Evolutionary conservation across 768 basidiomycete species (phyloP), one percentile per base, ranked within the genome.

Genomic region (Gautieria morchelliformis): DNA sequence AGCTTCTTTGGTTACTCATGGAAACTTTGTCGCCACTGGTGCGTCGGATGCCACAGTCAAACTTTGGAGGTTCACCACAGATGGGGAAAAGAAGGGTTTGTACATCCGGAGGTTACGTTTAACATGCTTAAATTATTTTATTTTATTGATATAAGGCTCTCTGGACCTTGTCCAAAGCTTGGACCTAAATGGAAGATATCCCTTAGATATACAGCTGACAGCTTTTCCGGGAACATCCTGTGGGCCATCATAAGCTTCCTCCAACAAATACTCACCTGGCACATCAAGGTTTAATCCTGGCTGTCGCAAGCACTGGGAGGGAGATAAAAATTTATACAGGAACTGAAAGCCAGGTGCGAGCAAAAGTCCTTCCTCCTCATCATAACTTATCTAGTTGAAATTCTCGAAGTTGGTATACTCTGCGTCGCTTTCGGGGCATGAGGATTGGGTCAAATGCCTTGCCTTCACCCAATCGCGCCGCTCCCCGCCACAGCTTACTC

Each of bases 371-470:
- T 9, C 46, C n/a, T 30, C 32, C 24, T 27, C 8, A 7, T 17
- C 24, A 30, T 30, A 30, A 19, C 45, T 49, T 58, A 22, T 40
- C 47, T 12, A 33, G n/a, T 54, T 52, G 8, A 20, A 14, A 46
- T 30, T 20, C 19, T 32, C 15, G 11, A 30, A 85, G 86, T 87
- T 85, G 66, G 73, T 83, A 14, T 75, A 71, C 54, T 79, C 82
- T 19, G 79, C 80, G 3, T 70, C 74, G 0, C 73, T 90, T 49
- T 71, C 80, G 12, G 96, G 96, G 2, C 96, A 99, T 65, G 90
- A 96, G 75, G 95, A 99, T 65, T 99, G 96, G 96, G 78, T 98
- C 54, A 83, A 87, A 53, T 77, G 83, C 59, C 79, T 98, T 39
- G 78, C 84, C 1, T 93, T 97, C 68, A 74, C 74, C 46, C 44